Conservation (phyloP, 2,329 filamentous ascomycete species). For the Nigrograna mackinnonii region DNA sequence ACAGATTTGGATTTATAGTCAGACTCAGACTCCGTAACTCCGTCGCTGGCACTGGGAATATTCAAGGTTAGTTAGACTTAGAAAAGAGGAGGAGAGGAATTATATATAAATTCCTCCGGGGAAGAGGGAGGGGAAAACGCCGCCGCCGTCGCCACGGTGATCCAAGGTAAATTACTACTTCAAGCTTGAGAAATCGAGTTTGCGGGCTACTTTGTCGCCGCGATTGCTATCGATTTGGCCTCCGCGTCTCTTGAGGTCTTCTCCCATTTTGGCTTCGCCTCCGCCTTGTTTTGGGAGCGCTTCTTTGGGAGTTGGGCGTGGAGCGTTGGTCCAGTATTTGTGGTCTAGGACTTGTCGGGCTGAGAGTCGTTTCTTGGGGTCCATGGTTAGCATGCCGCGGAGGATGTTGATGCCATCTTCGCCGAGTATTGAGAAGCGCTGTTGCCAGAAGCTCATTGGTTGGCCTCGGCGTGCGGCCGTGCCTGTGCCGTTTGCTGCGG, state of each 20-base stretch:
- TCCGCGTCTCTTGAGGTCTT: constrained; percentile 77
- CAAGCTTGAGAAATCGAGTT: constrained; percentile 53
- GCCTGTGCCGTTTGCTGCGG: constrained; percentile 8
- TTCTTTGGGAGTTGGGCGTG: constrained; percentile 79
- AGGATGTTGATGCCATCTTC: constrained; percentile 84
- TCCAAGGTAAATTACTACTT: not conserved
- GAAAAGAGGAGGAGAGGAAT: too few relatives aligned
- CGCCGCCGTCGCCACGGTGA: too few relatives aligned
- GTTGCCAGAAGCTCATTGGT: constrained; percentile 72
- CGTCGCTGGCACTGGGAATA: too few relatives aligned
- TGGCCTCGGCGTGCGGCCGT: constrained; percentile 55
- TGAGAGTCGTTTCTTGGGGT: constrained; percentile 83
- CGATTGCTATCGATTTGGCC: constrained; percentile 70
- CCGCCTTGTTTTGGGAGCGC: constrained; percentile 81
- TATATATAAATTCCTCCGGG: too few relatives aligned
- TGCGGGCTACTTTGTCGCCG: constrained; percentile 77
- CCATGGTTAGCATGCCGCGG: constrained; percentile 80
- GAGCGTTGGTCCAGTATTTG: constrained; percentile 82
- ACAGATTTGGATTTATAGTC: too few relatives aligned
- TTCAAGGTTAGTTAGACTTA: too few relatives aligned
- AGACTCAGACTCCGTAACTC: too few relatives aligned
- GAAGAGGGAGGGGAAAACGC: too few relatives aligned
- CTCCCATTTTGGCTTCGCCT: constrained; percentile 71
- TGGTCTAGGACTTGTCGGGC: constrained; percentile 79
- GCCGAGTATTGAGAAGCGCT: constrained; percentile 79